phyloP scores from a whole-genome alignment of 2,329 filamentous ascomycete genomes.

The Drechslerella coelobrocha region DNA sequence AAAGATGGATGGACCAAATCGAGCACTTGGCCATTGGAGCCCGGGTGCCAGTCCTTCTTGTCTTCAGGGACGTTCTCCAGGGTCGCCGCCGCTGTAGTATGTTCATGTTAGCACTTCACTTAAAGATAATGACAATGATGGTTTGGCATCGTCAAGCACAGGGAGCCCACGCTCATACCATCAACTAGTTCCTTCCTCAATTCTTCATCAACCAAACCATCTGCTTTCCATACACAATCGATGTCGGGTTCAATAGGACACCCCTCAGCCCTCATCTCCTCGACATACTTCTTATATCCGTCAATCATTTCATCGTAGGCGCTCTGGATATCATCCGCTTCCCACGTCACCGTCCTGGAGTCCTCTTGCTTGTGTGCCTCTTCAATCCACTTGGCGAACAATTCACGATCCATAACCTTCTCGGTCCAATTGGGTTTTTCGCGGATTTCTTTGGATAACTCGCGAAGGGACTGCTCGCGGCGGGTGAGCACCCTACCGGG shows the following conservation, averaged over 20 bases:
- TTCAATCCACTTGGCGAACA: slow-evolving; percentile 14
- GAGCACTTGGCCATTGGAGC: slow-evolving; percentile 65
- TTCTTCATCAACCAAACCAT: slow-evolving; percentile 22
- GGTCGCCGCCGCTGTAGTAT: slow-evolving; percentile 57
- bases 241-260: slow-evolving; percentile 28
- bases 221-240: slow-evolving; percentile 35
- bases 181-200: slow-evolving; percentile 23
- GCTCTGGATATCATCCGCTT: slow-evolving; percentile 13
- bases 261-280: slow-evolving; percentile 9
- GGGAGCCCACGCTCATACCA: no score
- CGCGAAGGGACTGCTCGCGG: slow-evolving; percentile 3
- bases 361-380: slow-evolving; percentile 10
- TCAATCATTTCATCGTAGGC: slow-evolving; percentile 8
- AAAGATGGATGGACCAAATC: slow-evolving; percentile 71
- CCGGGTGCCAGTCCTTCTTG: slow-evolving; percentile 68
- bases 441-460: not conserved
- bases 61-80: slow-evolving; percentile 64
- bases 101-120: not conserved
- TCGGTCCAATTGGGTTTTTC: slow-evolving; percentile 18
- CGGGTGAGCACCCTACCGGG: not conserved
- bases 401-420: not conserved
- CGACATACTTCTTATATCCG: slow-evolving; percentile 18
- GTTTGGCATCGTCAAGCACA: no score
- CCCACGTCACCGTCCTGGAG: not conserved
- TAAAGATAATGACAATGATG: no score